Evolutionary conservation across 305 asterid genomes (phyloP).

Genomic region (Withania somnifera): DNA sequence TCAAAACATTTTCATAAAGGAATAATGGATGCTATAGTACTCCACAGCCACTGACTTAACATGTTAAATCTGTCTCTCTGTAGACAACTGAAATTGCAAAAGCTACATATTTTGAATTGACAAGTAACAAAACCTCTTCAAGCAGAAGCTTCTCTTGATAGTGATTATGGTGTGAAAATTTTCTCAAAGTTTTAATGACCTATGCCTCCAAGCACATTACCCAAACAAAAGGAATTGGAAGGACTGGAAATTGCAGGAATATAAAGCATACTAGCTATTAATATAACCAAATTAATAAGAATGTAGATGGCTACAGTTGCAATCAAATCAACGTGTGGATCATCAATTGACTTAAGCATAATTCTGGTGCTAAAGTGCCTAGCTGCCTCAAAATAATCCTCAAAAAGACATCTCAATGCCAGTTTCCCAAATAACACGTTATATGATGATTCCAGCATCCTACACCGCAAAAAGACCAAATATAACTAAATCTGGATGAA

Average conservation of each 20-base stretch:
- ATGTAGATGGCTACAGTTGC: conserved; percentile 55
- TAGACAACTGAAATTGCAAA: not conserved
- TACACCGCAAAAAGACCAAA: conserved; percentile 23
- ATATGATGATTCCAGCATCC: conserved; percentile 89
- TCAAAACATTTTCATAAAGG: not conserved
- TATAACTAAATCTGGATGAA: not conserved
- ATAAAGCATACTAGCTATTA: not conserved
- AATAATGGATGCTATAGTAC: not conserved
- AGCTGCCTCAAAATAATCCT: conserved; percentile 72
- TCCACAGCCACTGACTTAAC: not conserved
- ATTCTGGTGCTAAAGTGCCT: conserved; percentile 53
- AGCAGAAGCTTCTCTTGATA: not conserved
- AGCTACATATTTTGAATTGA: not conserved
- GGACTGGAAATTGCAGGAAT: not conserved
- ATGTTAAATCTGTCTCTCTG: not conserved
- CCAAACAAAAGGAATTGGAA: not conserved
- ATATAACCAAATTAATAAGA: not conserved
- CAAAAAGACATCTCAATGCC: conserved; percentile 64
- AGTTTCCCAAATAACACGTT: conserved; percentile 67
- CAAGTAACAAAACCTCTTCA: not conserved
- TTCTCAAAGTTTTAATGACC: not conserved
- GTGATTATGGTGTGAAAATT: not conserved
- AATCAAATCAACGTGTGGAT: conserved; percentile 86
- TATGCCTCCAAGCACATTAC: not conserved
- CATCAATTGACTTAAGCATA: conserved; percentile 81